phyloP scores from a whole-genome alignment of 108 stramenopile species.

The Skeletonema menzelii region DNA sequence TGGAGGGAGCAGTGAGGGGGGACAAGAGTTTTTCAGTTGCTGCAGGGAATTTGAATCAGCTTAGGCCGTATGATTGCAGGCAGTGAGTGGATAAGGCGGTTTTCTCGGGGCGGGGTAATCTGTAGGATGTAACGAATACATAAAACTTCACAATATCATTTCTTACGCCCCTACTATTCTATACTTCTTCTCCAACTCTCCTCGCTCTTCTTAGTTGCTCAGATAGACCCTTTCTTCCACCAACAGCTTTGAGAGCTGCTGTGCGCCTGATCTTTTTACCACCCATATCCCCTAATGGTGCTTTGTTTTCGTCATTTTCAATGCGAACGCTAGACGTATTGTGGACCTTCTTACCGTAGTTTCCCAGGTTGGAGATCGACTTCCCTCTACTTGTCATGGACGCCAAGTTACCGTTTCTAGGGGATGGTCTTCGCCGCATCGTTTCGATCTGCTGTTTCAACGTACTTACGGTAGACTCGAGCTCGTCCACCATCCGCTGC shows the following conservation, averaged over 20 bases:
- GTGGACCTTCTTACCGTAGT: not conserved
- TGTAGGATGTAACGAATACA: too few species aligned
- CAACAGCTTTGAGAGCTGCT: slow-evolving; percentile 12
- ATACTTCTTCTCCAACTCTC: not conserved
- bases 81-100: not conserved
- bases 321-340: not conserved
- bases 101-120: too few species aligned
- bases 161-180: not conserved
- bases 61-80: slow-evolving; percentile 25
- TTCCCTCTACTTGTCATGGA: not conserved
- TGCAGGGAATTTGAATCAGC: slow-evolving; percentile 17
- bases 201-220: slow-evolving; percentile 20
- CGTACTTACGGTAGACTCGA: not conserved
- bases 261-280: slow-evolving; percentile 12
- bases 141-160: not conserved
- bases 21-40: slow-evolving; percentile 15
- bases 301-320: not conserved
- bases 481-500: not conserved
- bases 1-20: slow-evolving; percentile 11
- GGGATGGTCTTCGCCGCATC: not conserved
- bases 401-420: not conserved
- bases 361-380: not conserved
- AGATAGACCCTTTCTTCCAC: slow-evolving; percentile 17
- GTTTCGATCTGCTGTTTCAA: not conserved
- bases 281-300: not conserved